Conservation (phyloP, 2,329 filamentous ascomycete species). For the Pezicula carpinea region DNA sequence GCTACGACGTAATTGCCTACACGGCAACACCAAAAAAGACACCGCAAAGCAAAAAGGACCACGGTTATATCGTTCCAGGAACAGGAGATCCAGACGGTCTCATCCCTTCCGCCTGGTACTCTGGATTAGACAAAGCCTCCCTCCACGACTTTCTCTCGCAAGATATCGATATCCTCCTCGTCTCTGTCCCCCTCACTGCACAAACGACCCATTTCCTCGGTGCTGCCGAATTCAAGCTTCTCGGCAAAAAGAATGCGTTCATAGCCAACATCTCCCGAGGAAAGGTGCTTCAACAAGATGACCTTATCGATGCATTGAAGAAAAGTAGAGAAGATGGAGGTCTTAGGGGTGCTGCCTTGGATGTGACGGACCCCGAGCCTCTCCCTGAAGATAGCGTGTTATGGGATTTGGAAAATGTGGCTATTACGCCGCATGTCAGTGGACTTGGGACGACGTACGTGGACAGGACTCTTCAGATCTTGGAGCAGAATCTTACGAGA, state of each 20-base stretch:
- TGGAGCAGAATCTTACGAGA: slow-evolving; percentile 51
- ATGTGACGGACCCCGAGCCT: slow-evolving; percentile 66
- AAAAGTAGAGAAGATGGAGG: slow-evolving; percentile 33
- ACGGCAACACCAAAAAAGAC: slow-evolving; percentile 57
- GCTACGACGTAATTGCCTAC: slow-evolving; percentile 61
- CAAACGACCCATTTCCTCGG: slow-evolving; percentile 36
- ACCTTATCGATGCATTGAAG: slow-evolving; percentile 49
- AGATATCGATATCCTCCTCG: slow-evolving; percentile 33
- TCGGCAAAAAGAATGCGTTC: slow-evolving; percentile 40
- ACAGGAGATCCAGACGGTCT: slow-evolving; percentile 40
- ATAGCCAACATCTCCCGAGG: slow-evolving; percentile 63
- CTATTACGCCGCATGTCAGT: slow-evolving; percentile 63
- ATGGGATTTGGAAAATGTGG: slow-evolving; percentile 58
- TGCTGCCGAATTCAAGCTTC: slow-evolving; percentile 31
- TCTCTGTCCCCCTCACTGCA: slow-evolving; percentile 32
- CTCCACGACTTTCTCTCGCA: slow-evolving; percentile 31
- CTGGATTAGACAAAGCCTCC: slow-evolving; percentile 26
- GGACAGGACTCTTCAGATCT: slow-evolving; percentile 51
- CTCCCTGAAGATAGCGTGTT: slow-evolving; percentile 54
- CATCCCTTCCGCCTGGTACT: slow-evolving; percentile 33
- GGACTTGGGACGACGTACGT: slow-evolving; percentile 48
- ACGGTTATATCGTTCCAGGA: slow-evolving; percentile 58
- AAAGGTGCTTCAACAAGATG: slow-evolving; percentile 54
- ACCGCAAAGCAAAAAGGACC: slow-evolving; percentile 50
- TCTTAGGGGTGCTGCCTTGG: slow-evolving; percentile 57